Base-by-base conservation (phyloP, 768 basidiomycete species). In the Mycena sanguinolenta region DNA sequence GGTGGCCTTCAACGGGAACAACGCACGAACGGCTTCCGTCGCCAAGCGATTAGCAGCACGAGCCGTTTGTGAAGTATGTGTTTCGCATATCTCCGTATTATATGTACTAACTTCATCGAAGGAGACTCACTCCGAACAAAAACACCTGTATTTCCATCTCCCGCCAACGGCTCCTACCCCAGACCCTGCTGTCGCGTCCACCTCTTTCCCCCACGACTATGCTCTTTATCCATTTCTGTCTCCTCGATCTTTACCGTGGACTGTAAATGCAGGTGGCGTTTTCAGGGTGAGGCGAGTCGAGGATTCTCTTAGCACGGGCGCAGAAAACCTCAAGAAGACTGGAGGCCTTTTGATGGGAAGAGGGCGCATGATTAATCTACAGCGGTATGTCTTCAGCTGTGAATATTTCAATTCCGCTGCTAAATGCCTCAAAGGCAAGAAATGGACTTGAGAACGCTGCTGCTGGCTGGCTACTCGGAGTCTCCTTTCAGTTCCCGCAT, bases 211-310 rank as follows among this genome's bases (percentile, higher is more conserved):
- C 4, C 77, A 79, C 34, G 75, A 75, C 21, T 93, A 92, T 76
- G 86, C 91, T n/a, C 72, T 92, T 44, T 95, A 90, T 77, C 93
- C 93, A 0, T 92, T 92, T 75, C 73, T 87, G 8, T 80, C 88
- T 1, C 81, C 87, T 14, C 86, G 83, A 19, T 75, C 85, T 13
- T 77, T 87, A 42, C 85, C 86, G 9, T 89, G 88, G 84, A 86
- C 81, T 44, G 80, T 84, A 72, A 80, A 79, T 25, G 70, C 82
- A 13, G 80, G 81, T 44, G 80, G 82, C 67, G 79, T 85, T 30
- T 92, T 91, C 75, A 85, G 93, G 58, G 76, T 92, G 54, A 86
- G 92, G 55, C 85, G 87, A 58, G 87, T 93, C 17, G 86, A 85
- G 16, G 87, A 91, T 73, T 92, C 89, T 89, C 83, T 91, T 42